Conservation (phyloP, 169 alveolate species). For the Eimeria zaria region DNA sequence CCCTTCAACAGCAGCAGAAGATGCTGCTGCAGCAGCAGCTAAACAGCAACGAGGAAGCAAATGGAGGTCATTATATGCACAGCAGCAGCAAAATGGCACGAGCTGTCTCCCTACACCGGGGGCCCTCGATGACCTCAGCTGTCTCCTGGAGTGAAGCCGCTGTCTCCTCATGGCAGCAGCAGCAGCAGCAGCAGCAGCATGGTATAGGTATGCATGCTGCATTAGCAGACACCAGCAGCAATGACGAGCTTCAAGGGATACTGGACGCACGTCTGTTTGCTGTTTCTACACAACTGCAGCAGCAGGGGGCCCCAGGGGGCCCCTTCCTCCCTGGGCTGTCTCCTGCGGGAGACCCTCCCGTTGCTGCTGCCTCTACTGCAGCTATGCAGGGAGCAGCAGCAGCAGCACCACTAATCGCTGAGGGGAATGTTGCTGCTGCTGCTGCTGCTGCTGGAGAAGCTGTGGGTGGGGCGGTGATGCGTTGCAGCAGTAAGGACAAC, state of each 20-base stretch:
- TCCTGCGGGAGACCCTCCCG: neutral
- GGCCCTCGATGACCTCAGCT: neutral
- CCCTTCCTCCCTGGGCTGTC: neutral
- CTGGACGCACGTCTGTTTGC: constrained; percentile 56
- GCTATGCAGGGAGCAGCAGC: constrained; percentile 1
- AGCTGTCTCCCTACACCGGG: neutral
- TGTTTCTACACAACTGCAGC: constrained; percentile 25
- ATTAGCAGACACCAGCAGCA: constrained; percentile 4
- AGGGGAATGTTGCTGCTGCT: no score
- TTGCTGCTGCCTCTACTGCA: constrained; percentile 9
- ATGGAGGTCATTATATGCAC: neutral
- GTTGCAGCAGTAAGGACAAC: neutral
- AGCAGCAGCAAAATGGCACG: neutral
- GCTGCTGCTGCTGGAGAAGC: neutral
- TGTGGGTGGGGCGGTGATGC: neutral
- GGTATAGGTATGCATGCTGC: neutral
- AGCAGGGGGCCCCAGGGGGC: constrained; percentile 6
- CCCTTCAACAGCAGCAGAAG: constrained; percentile 47
- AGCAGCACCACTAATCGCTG: neutral
- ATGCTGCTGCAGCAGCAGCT: constrained; percentile 47
- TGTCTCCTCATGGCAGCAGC: constrained; percentile 38
- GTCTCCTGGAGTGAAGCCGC: neutral
- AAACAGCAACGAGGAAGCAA: neutral
- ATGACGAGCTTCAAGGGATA: neutral
- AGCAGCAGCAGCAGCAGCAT: constrained; percentile 23